Percentiles rank a stretch among this genome's conserved stretches.
Evolutionary conservation across 2,329 filamentous ascomycete species (phyloP).

Genomic region (Diaporthe aspalathi): DNA sequence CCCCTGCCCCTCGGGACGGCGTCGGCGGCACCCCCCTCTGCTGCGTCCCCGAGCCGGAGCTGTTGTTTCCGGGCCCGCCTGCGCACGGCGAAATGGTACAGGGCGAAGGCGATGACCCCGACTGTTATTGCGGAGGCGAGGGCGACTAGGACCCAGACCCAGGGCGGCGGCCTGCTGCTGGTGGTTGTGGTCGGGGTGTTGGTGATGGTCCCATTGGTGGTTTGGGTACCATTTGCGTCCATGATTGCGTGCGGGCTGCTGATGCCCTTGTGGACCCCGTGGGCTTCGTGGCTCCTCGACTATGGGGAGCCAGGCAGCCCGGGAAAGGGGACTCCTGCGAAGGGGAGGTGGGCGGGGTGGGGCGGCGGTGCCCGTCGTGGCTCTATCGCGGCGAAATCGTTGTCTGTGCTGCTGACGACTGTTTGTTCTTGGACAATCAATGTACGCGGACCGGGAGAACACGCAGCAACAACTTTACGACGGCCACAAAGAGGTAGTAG

Average conservation of each 20-base stretch:
- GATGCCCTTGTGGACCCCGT: neutral
- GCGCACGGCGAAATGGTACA: neutral
- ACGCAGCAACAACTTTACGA: neutral
- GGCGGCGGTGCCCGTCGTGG: neutral
- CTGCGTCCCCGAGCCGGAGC: neutral
- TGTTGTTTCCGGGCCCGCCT: neutral
- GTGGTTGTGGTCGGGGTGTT: neutral
- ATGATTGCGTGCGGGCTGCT: neutral
- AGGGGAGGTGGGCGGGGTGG: no score
- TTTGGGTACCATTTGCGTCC: neutral
- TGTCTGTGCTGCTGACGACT: conserved; percentile 5
- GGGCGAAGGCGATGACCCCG: neutral
- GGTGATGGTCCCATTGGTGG: neutral
- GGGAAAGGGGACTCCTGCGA: neutral
- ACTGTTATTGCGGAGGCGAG: conserved; percentile 25
- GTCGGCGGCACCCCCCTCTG: neutral
- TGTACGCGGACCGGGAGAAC: neutral
- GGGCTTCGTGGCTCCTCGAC: neutral
- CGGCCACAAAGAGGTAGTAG: neutral
- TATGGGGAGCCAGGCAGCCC: neutral
- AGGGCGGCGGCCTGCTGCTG: neutral
- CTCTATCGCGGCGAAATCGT: conserved; percentile 2
- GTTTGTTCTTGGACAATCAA: neutral
- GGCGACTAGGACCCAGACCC: conserved; percentile 38
- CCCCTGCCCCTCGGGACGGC: neutral